Evolutionary conservation across 2,329 filamentous ascomycete genomes (phyloP).

Genomic region (Hymenoscyphus fructigenus): DNA sequence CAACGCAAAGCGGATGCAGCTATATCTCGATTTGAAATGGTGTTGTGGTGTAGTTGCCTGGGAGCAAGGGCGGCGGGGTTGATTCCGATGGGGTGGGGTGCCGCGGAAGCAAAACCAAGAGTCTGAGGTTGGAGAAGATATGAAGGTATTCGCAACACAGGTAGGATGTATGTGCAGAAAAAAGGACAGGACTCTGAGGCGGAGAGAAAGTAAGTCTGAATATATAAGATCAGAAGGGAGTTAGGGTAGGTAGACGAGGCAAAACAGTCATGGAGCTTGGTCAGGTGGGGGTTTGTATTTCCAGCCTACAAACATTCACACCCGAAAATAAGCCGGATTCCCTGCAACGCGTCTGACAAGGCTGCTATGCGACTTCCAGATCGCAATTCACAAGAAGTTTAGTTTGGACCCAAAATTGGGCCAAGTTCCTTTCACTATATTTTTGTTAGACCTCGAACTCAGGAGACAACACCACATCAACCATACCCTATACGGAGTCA

Average conservation of each 20-base stretch:
- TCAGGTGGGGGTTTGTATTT: constrained; percentile 1
- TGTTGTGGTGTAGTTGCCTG: constrained; percentile 4
- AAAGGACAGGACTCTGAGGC: background rate
- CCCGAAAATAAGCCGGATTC: too few species aligned
- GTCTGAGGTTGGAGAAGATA: background rate
- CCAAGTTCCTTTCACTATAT: too few species aligned
- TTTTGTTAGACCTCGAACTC: too few species aligned
- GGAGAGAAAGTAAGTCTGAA: background rate
- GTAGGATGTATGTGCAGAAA: background rate
- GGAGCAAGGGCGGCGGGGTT: background rate
- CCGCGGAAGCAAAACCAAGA: background rate
- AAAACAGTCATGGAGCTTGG: background rate
- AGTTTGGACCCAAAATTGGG: too few species aligned
- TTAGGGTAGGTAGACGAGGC: background rate
- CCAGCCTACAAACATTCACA: background rate
- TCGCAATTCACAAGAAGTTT: too few species aligned
- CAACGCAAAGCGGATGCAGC: background rate
- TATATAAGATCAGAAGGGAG: background rate
- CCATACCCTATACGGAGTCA: constrained; percentile 36
- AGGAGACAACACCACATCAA: background rate
- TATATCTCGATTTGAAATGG: background rate
- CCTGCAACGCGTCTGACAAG: too few species aligned
- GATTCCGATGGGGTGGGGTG: background rate
- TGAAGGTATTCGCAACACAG: background rate
- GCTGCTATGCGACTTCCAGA: too few species aligned